Percentiles rank a stretch among this genome's conserved stretches.
Evolutionary conservation across 306 rosid species (phyloP).

Genomic region (Trichosanthes cucumerina): DNA sequence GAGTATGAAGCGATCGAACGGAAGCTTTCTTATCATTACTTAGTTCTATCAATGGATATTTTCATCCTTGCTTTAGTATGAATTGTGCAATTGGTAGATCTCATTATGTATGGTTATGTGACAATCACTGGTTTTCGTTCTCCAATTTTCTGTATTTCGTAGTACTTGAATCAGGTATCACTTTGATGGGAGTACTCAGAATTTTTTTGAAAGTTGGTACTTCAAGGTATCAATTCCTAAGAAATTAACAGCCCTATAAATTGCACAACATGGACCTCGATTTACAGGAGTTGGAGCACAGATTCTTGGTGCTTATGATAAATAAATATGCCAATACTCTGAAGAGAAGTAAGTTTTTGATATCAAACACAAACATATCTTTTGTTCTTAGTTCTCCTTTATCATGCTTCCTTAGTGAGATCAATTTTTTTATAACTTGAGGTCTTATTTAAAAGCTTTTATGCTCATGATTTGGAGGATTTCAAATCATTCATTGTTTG

Average conservation of each 20-base stretch:
- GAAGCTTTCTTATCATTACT: too few relatives aligned
- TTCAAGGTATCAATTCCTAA: constrained; percentile 70
- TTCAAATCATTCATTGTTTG: too few relatives aligned
- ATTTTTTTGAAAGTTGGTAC: constrained; percentile 97
- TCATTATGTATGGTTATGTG: neutral
- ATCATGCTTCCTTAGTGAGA: neutral
- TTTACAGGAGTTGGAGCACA: constrained; percentile 87
- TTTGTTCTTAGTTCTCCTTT: neutral
- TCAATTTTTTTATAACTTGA: neutral
- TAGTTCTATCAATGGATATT: too few relatives aligned
- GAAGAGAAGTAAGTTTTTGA: constrained; percentile 47
- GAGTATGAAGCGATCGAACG: too few relatives aligned
- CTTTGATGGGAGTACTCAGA: constrained; percentile 65
- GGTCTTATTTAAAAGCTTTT: too few relatives aligned
- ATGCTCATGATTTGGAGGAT: too few relatives aligned
- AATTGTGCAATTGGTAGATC: neutral
- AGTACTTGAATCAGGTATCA: constrained; percentile 39
- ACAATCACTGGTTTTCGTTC: neutral
- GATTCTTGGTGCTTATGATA: constrained; percentile 81
- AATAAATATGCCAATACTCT: constrained; percentile 72
- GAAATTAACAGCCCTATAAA: constrained; percentile 33
- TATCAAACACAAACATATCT: neutral
- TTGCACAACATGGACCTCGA: constrained; percentile 54
- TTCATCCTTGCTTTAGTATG: too few relatives aligned
- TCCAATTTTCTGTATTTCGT: neutral